These are phyloP conservation scores for Colletotrichum filicis DNA, from an alignment of 2,329 filamentous ascomycete genomes.

Conservation along the genomic window DNA sequence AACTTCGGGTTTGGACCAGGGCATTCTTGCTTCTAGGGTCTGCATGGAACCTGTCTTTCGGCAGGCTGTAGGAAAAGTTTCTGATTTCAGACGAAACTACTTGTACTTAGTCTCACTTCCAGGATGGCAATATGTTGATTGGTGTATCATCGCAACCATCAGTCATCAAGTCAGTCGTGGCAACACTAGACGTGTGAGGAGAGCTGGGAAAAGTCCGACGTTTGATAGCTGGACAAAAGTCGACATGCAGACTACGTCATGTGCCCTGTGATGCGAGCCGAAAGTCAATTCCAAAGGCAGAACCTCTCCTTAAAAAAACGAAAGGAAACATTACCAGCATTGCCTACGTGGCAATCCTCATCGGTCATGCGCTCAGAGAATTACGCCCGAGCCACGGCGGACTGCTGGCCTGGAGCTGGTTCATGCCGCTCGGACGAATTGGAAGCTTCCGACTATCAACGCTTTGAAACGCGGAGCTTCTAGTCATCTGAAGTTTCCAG, in stretches of 20 bases:
- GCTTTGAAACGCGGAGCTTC: not conserved
- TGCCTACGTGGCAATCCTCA: not conserved
- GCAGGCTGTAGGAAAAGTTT: not conserved
- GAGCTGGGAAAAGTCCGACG: not conserved
- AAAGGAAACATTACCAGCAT: not conserved
- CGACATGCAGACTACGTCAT: not conserved
- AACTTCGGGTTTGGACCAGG: not conserved
- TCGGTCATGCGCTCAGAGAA: constrained; percentile 1
- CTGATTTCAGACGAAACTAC: not conserved
- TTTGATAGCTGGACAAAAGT: not conserved
- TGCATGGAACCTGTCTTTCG: not conserved
- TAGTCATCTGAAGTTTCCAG: not conserved
- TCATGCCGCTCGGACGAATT: constrained; percentile 14
- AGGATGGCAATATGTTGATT: not conserved
- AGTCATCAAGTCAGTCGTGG: not conserved
- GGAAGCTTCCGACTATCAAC: not conserved
- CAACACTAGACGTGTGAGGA: not conserved
- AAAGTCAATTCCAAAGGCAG: not conserved
- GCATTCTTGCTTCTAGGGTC: not conserved
- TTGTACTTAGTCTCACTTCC: not conserved
- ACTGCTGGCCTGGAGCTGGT: not conserved
- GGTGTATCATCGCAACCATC: not conserved
- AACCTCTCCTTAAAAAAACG: not conserved
- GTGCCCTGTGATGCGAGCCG: not conserved
- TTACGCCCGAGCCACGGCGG: not conserved